Evolutionary conservation across 306 rosid species (phyloP).

Genomic region (Acacia acuminata): DNA sequence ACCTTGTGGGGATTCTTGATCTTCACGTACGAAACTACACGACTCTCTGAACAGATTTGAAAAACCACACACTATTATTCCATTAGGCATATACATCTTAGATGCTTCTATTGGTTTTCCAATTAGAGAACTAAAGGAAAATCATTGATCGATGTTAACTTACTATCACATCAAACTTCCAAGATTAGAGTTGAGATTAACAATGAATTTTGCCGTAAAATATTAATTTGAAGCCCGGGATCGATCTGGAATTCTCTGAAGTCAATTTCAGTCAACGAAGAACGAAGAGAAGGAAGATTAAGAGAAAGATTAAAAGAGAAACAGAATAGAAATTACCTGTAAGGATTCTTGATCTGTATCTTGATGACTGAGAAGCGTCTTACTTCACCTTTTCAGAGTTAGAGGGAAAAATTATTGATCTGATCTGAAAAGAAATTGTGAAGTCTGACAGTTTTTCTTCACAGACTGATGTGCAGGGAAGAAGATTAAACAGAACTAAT

Average conservation of each 20-base stretch:
- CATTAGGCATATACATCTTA: too few species aligned
- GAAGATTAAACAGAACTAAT: background rate
- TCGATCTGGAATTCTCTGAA: background rate
- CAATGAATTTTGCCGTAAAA: too few species aligned
- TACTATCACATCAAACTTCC: too few species aligned
- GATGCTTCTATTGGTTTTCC: too few species aligned
- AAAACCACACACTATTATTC: too few species aligned
- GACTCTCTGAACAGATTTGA: too few species aligned
- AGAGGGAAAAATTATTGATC: background rate
- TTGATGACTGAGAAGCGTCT: background rate
- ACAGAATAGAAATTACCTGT: background rate
- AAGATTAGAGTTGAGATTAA: too few species aligned
- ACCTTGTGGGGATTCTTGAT: too few species aligned
- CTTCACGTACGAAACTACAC: too few species aligned
- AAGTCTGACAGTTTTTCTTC: background rate
- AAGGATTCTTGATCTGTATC: background rate
- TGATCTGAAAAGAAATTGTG: too few species aligned
- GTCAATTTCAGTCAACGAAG: background rate
- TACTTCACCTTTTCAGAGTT: background rate
- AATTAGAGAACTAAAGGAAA: too few species aligned
- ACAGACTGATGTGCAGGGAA: background rate
- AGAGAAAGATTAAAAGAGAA: background rate
- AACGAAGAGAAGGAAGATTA: background rate
- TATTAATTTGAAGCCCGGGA: background rate
- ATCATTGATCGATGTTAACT: too few species aligned